A percentile compares a stretch with the other conserved stretches of the same genome.
Evolutionary conservation across 2,329 filamentous ascomycete species (phyloP).

Genomic region (Coniochaeta sp.): DNA sequence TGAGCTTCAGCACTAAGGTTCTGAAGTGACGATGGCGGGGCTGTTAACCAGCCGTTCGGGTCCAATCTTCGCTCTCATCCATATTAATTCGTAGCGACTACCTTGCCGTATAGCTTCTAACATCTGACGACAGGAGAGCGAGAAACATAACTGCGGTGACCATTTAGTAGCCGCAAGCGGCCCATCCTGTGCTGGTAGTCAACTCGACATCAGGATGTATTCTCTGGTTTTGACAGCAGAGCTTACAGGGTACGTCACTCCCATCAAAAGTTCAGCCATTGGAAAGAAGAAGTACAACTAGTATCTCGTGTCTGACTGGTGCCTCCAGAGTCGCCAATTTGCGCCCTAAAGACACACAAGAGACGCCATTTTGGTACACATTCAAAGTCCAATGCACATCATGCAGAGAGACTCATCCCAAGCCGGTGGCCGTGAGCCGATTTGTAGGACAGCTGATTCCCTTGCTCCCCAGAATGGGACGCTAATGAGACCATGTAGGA

Average conservation of each 20-base stretch:
- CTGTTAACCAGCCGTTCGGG: background rate
- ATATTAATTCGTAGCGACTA: no score
- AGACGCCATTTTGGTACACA: slow-evolving; percentile 87
- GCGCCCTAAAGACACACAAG: slow-evolving; percentile 72
- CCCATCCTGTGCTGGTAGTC: background rate
- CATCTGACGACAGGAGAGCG: no score
- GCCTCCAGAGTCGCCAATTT: slow-evolving; percentile 75
- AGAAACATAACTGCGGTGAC: background rate
- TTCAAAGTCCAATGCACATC: slow-evolving; percentile 99
- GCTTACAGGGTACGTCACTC: slow-evolving; percentile 51
- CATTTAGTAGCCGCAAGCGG: background rate
- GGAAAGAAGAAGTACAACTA: background rate
- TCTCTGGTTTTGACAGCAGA: slow-evolving; percentile 61
- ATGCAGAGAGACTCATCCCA: slow-evolving; percentile 83
- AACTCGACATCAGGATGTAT: slow-evolving; percentile 42
- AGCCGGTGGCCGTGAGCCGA: slow-evolving; percentile 77
- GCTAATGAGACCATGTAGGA: slow-evolving; percentile 47
- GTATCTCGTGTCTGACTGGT: background rate
- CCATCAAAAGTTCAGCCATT: no score
- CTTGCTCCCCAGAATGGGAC: background rate
- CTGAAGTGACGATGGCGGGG: background rate
- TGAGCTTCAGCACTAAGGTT: no score
- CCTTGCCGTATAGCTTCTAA: no score
- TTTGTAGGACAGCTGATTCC: slow-evolving; percentile 56
- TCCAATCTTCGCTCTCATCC: background rate